Percentiles rank a stretch among this genome's conserved stretches.
Evolutionary conservation across 352 stramenopile genomes (phyloP).

Genomic region (Globisporangium takayamanum): DNA sequence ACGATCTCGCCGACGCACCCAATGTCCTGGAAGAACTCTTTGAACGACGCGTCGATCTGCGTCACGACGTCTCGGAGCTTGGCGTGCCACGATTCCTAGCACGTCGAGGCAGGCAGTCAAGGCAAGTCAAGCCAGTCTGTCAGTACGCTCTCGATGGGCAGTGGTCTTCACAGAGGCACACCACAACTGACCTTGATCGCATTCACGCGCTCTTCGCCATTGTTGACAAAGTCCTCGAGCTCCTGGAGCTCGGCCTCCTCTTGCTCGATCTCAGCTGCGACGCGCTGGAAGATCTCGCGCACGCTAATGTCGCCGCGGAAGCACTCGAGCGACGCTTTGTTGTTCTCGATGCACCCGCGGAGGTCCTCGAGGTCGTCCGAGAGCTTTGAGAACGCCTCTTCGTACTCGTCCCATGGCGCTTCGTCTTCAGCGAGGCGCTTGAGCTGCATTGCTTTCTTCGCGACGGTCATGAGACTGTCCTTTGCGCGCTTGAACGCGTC

Average conservation of each 20-base stretch:
- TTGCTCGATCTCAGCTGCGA: slow-evolving; percentile 52
- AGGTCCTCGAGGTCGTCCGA: slow-evolving; percentile 78
- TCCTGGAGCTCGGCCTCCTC: slow-evolving; percentile 56
- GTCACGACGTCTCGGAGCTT: slow-evolving; percentile 65
- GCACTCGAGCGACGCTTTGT: slow-evolving; percentile 69
- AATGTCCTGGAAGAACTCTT: slow-evolving; percentile 82
- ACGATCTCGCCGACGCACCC: slow-evolving; percentile 82
- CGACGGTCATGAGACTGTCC: slow-evolving; percentile 48
- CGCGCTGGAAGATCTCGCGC: slow-evolving; percentile 63
- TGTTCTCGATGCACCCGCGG: slow-evolving; percentile 77
- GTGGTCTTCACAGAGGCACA: not conserved
- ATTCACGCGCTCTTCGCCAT: slow-evolving; percentile 61
- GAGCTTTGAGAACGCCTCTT: slow-evolving; percentile 51
- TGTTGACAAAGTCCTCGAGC: slow-evolving; percentile 55
- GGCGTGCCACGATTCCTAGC: slow-evolving; percentile 56
- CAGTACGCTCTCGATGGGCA: not conserved
- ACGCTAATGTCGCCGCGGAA: slow-evolving; percentile 77
- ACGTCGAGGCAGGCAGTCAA: not conserved
- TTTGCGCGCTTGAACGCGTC: slow-evolving; percentile 60
- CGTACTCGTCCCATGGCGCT: slow-evolving; percentile 56
- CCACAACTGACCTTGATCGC: slow-evolving; percentile 46
- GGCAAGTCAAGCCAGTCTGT: not conserved
- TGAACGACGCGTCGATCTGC: slow-evolving; percentile 78
- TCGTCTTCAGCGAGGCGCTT: slow-evolving; percentile 62
- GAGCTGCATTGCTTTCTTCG: slow-evolving; percentile 59